Conservation (phyloP, 805 yeast species). For the Candida stauntonica region DNA sequence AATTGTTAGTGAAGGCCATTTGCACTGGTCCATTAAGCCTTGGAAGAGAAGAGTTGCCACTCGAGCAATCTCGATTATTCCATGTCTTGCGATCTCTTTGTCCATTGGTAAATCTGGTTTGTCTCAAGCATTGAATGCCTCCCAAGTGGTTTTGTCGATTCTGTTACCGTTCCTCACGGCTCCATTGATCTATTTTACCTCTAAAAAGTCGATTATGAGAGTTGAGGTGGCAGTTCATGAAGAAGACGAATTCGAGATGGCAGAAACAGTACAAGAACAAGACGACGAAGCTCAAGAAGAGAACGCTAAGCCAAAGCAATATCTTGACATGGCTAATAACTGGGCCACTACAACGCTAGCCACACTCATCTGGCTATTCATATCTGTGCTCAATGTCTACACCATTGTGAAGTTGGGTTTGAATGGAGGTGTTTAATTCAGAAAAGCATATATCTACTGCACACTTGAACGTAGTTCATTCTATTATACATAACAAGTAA, state of each 20-base stretch:
- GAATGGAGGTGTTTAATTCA: slow-evolving; percentile 3
- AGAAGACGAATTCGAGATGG: slow-evolving; percentile 8
- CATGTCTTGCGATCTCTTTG: slow-evolving; percentile 73
- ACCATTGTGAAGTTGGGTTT: slow-evolving; percentile 42
- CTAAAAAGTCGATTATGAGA: slow-evolving; percentile 62
- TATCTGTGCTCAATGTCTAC: slow-evolving; percentile 66
- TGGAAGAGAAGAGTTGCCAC: slow-evolving; percentile 77
- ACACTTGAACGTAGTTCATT: not conserved
- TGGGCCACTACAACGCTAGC: slow-evolving; percentile 48
- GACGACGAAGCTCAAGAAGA: slow-evolving; percentile 9
- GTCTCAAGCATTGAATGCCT: slow-evolving; percentile 71
- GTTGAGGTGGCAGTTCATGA: slow-evolving; percentile 33
- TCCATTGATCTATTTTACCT: slow-evolving; percentile 78
- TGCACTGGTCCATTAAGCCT: slow-evolving; percentile 77
- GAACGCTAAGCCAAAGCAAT: slow-evolving; percentile 28
- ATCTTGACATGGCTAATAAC: slow-evolving; percentile 39
- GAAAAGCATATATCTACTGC: not conserved
- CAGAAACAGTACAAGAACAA: slow-evolving; percentile 9
- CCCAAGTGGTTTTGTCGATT: slow-evolving; percentile 79
- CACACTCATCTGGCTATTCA: slow-evolving; percentile 60
- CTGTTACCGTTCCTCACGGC: slow-evolving; percentile 85
- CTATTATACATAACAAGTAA: not conserved
- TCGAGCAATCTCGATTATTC: slow-evolving; percentile 78
- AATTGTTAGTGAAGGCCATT: slow-evolving; percentile 89
- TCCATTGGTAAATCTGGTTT: slow-evolving; percentile 80